Base-by-base conservation (phyloP, 1,284 basidiomycete genomes). In the Ceratobasidium sp. region DNA sequence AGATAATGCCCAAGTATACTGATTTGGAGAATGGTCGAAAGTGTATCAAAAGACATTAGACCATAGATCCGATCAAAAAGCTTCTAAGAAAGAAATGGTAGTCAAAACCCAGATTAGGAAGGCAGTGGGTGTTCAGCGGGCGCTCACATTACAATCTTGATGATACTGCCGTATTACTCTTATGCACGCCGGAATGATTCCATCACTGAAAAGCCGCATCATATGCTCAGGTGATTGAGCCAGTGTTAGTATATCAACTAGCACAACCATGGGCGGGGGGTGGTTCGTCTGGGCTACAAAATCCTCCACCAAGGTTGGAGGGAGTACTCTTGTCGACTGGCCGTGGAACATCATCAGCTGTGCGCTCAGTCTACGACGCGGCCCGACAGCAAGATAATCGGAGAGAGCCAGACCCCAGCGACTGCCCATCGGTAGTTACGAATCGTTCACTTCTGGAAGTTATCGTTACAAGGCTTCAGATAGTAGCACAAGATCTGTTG, bases 151-250 rank as follows among this genome's bases (percentile, higher is more conserved):
- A 20, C n/a, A 7, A 42, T 44, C 15, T 20, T 64, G 61, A 23
- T 3, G 3, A 33, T 64, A 64, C 20, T 64, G 61, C 42, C 17
- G 12, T 12, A 64, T 13, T 44, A 64, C 2, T 42, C 33, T 40
- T 38, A 64, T 42, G n/a, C 61, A 64, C 6, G 61, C 61, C 5
- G 61, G 61, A 44, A 64, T 23, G 5, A 64, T 64, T 13, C 61
- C 61, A 33, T 9, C 42, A 23, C 42, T 64, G 61, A 13, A 17
- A n/a, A 64, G 42, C 33, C 42, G 13, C 3, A 15, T 5, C 6
- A 64, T 17, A 23, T 42, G 3, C 20, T 3, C 33, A 3, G 38
- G 61, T 6, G 33, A 42, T 23, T 12, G 23, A 42, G 61, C 61
- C 42, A 33, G 28, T 3, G 38, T 42, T 17, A 64, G n/a, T 15